These are phyloP conservation scores for Lepraria neglecta DNA, from an alignment of 495 filamentous ascomycete species.

Conservation along the genomic window DNA sequence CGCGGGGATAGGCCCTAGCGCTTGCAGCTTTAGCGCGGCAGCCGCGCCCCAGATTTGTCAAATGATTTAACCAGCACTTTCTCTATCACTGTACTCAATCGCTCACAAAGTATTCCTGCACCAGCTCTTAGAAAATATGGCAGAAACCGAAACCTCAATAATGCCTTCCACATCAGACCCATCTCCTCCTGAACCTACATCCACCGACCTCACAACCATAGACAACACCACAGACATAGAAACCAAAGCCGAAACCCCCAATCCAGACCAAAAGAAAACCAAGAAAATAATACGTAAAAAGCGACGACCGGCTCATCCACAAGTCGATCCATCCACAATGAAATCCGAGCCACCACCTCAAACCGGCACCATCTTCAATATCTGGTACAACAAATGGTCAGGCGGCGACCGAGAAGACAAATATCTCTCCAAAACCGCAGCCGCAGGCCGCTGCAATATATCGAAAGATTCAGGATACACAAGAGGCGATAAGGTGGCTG, in stretches of 20 bases:
- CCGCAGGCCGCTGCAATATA: slow-evolving; percentile 74
- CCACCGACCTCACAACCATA: slow-evolving; percentile 25
- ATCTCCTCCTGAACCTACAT: not conserved
- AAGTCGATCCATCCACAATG: slow-evolving; percentile 79
- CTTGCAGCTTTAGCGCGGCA: not conserved
- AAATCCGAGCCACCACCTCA: slow-evolving; percentile 77
- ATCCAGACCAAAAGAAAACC: slow-evolving; percentile 40
- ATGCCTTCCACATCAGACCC: not conserved
- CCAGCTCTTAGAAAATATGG: not conserved
- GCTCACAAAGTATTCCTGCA: not conserved
- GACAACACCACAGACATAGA: slow-evolving; percentile 26
- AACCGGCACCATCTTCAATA: slow-evolving; percentile 89
- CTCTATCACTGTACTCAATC: no score
- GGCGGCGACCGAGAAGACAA: slow-evolving; percentile 93
- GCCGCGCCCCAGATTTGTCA: slow-evolving; percentile 4
- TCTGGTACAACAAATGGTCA: slow-evolving; percentile 94
- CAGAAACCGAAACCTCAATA: not conserved
- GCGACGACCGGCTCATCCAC: slow-evolving; percentile 51
- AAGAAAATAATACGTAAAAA: slow-evolving; percentile 51
- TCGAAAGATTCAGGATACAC: slow-evolving; percentile 82
- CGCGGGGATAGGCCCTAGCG: slow-evolving; percentile 5
- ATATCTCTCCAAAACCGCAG: slow-evolving; percentile 68
- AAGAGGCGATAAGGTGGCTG: slow-evolving; percentile 68
- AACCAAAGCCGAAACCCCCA: slow-evolving; percentile 24
- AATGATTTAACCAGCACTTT: not conserved